Conservation (phyloP, 2,329 filamentous ascomycete genomes). For the Macrophomina pseudophaseolina region DNA sequence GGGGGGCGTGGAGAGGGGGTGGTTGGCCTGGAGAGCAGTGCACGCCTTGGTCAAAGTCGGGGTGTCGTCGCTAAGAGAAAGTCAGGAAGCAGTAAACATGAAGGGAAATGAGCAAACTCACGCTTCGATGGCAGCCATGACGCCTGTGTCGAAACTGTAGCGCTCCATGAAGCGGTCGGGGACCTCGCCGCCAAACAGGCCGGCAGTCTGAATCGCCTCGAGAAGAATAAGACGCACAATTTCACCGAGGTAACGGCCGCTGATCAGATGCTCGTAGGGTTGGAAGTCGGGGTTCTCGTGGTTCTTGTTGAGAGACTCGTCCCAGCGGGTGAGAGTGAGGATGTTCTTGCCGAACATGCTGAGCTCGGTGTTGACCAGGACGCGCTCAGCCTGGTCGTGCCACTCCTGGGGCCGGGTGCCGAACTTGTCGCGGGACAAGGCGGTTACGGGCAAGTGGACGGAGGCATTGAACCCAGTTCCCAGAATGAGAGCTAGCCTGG, state of each 20-base stretch:
- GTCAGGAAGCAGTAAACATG: neutral
- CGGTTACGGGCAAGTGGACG: slow-evolving; percentile 63
- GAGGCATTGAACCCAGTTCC: slow-evolving; percentile 70
- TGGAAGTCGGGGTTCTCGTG: slow-evolving; percentile 67
- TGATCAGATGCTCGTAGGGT: slow-evolving; percentile 68
- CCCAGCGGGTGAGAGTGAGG: slow-evolving; percentile 65
- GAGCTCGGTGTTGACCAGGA: slow-evolving; percentile 69
- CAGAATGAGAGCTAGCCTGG: slow-evolving; percentile 67
- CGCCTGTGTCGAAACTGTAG: slow-evolving; percentile 65
- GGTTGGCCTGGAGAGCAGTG: slow-evolving; percentile 56
- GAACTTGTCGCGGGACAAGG: slow-evolving; percentile 62
- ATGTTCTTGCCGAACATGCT: slow-evolving; percentile 69
- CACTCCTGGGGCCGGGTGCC: slow-evolving; percentile 59
- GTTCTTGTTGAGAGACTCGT: slow-evolving; percentile 62
- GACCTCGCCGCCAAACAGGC: slow-evolving; percentile 62
- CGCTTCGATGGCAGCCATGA: slow-evolving; percentile 62
- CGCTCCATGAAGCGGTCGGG: slow-evolving; percentile 61
- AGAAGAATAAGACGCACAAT: slow-evolving; percentile 65
- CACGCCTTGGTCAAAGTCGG: slow-evolving; percentile 47
- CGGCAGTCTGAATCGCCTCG: slow-evolving; percentile 62
- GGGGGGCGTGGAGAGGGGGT: slow-evolving; percentile 54
- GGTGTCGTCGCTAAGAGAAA: slow-evolving; percentile 43
- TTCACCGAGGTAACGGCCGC: slow-evolving; percentile 68
- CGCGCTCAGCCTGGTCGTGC: slow-evolving; percentile 62
- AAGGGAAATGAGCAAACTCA: slow-evolving; percentile 28